Evolutionary conservation across 1,284 basidiomycete species (phyloP).

Genomic region (Caloboletus firmus): DNA sequence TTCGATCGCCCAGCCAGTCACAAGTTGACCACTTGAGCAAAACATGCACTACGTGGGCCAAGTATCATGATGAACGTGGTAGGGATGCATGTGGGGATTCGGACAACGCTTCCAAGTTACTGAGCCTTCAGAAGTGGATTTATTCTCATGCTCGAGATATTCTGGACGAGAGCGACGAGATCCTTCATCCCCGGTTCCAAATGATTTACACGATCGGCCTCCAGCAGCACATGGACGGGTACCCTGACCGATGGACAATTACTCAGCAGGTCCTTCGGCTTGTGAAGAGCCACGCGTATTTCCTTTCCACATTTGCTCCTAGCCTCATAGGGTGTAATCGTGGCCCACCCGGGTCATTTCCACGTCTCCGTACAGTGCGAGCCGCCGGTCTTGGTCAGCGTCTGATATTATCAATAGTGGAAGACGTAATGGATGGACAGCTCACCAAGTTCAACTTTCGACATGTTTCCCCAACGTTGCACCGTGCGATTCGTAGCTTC

Average conservation of each 20-base stretch:
- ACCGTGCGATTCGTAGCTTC: constrained; percentile 22
- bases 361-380: constrained; percentile 33
- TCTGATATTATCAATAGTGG: constrained; percentile 23
- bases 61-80: neutral
- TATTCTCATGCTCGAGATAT: neutral
- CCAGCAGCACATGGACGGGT: neutral
- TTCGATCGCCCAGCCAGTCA: neutral
- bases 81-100: neutral
- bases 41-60: fast-evolving
- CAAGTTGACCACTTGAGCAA: neutral
- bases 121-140: constrained; percentile 28
- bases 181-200: neutral
- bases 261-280: constrained; percentile 40
- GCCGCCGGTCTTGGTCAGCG: constrained; percentile 8
- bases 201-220: neutral
- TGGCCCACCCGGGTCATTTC: constrained; percentile 22
- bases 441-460: constrained; percentile 19
- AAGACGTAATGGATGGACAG: constrained; percentile 28
- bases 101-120: neutral
- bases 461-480: constrained; percentile 8
- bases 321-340: constrained; percentile 3
- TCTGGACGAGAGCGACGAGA: neutral
- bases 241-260: constrained; percentile 46
- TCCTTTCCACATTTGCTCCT: constrained; percentile 1
- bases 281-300: constrained; percentile 8